phyloP scores from a whole-genome alignment of 1,139 yeast genomes.

The Pneumocystis wakefieldiae region DNA sequence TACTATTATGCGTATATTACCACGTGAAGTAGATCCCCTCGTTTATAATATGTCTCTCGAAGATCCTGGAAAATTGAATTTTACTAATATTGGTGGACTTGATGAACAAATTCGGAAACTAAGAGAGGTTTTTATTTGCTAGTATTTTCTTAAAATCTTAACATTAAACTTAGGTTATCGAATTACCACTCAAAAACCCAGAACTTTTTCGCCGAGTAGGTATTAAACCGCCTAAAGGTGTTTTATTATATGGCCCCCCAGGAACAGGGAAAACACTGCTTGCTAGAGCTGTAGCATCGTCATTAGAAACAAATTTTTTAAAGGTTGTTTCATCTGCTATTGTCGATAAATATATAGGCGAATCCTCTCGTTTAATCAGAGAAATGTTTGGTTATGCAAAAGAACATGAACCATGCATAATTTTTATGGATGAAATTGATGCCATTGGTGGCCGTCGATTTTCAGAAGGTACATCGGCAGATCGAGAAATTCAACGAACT shows the following conservation, averaged over 20 bases:
- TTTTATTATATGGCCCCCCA: constrained; percentile 94
- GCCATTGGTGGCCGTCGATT: constrained; percentile 98
- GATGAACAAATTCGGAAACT: constrained; percentile 91
- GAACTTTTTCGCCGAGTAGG: constrained; percentile 93
- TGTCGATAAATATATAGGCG: constrained; percentile 97
- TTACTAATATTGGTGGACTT: constrained; percentile 93
- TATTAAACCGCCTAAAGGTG: constrained; percentile 96
- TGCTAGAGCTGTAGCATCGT: constrained; percentile 97
- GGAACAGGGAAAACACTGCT: constrained; percentile 94
- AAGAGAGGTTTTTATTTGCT: constrained; percentile 44
- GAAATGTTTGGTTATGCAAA: constrained; percentile 98
- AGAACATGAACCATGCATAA: constrained; percentile 97
- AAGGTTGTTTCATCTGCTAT: constrained; percentile 97
- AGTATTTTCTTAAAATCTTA: not conserved
- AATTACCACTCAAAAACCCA: constrained; percentile 91
- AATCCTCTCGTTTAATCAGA: constrained; percentile 87
- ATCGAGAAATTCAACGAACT: constrained; percentile 96
- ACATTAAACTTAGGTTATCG: constrained; percentile 38
- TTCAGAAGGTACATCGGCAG: constrained; percentile 97
- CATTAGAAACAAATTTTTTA: constrained; percentile 94
- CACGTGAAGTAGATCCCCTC: constrained; percentile 95
- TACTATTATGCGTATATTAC: constrained; percentile 92
- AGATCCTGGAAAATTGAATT: constrained; percentile 91
- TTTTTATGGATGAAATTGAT: constrained; percentile 98
- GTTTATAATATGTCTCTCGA: constrained; percentile 97